Base-by-base conservation (phyloP, 768 basidiomycete species). In the Panellus pusillus region DNA sequence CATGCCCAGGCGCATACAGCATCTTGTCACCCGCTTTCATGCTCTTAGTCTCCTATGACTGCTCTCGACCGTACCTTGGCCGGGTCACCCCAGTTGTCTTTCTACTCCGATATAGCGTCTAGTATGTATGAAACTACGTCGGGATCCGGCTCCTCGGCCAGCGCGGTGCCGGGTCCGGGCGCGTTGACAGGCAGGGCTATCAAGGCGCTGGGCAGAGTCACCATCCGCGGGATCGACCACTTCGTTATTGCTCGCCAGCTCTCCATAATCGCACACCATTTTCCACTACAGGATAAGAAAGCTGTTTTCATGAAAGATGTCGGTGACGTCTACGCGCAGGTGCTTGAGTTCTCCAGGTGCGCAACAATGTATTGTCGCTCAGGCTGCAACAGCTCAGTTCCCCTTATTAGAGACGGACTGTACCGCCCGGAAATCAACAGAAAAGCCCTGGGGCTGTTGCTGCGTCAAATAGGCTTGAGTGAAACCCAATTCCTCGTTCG, bases 131-230 rank as follows among this genome's bases (percentile, higher is more conserved):
- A 59, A 31, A 50, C 53, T 8, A 15, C 44, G 4, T 59, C 58
- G 29, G 53, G 53, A 1, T 24, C 24, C 24, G 24, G 24, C 24
- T 59, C 65, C 9, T 68, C 66, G 11, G 64, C 62, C 2, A 65
- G 62, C 38, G 65, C 65, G 6, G 53, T 65, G 9, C 61, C 63
- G 18, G 66, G 66, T 1, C 66, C 66, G 1, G 74, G 75, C 13
- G 81, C 79, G 1, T 58, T 71, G 5, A 53, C 58, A 6, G 80
- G 78, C 1, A 63, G 70, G 19, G 83, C 80, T 9, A 61, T 68
- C 17, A 86, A 83, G 59, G 72, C 81, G 49, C 75, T 86, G 7
- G 83, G 83, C 0, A 70, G 71, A 36, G 75, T 76, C 1, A 77
- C 84, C 15, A 62, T 73, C 56, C 76, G 76, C 6, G 74, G 84